Percentiles rank a stretch among this genome's conserved stretches.
phyloP scores from a whole-genome alignment of 148 eudicot species.

The Rheum nobile region DNA sequence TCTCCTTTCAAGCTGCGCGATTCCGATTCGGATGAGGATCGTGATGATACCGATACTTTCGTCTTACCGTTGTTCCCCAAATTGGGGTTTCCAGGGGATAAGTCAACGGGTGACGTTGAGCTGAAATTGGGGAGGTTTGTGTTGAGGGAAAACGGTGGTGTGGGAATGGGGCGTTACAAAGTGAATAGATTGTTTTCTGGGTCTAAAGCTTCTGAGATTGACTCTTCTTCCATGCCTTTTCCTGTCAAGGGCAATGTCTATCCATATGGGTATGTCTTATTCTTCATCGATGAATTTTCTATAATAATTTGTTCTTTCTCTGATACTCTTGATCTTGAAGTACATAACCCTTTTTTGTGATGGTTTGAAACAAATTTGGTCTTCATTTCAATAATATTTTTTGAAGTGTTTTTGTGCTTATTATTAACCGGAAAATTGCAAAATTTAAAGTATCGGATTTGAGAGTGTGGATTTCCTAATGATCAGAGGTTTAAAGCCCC shows the following conservation, averaged over 20 bases:
- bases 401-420: neutral
- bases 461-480: neutral
- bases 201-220: slow-evolving; percentile 11
- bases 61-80: slow-evolving; percentile 31
- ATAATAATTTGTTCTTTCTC: neutral
- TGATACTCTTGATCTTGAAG: no score
- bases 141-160: slow-evolving; percentile 5
- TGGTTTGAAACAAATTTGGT: neutral
- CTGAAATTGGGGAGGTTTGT: slow-evolving; percentile 37
- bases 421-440: neutral
- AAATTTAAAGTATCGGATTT: neutral
- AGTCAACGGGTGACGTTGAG: slow-evolving; percentile 18
- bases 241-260: slow-evolving; percentile 32
- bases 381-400: neutral
- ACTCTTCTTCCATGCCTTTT: slow-evolving; percentile 16
- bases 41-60: slow-evolving; percentile 17
- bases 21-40: slow-evolving; percentile 12
- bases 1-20: slow-evolving; percentile 14
- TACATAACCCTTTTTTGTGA: neutral
- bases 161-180: neutral
- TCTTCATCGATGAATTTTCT: neutral
- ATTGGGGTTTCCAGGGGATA: slow-evolving; percentile 5
- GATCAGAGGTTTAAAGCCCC: neutral
- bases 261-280: slow-evolving; percentile 37
- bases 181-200: neutral